These are phyloP conservation scores for Sarcocystis neurona DNA, from an alignment of 169 alveolate genomes.

Conservation along the genomic window DNA sequence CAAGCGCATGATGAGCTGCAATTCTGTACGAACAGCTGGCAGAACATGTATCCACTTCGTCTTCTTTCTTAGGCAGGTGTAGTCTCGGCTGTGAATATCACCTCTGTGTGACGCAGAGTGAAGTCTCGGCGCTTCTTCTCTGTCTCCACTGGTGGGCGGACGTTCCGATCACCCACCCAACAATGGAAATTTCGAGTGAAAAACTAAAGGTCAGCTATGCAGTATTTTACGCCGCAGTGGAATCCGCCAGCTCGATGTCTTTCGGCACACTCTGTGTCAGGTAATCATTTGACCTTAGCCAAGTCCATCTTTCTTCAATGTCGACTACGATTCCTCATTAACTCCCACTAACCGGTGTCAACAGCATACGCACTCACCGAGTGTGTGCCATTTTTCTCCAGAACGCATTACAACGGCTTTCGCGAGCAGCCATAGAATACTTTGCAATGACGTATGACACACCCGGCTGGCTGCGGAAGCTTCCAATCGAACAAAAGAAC, in stretches of 20 bases:
- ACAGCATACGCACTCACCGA: too few species aligned
- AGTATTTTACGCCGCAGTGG: neutral
- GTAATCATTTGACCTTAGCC: neutral
- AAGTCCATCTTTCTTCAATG: too few species aligned
- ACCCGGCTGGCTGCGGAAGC: constrained; percentile 15
- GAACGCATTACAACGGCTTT: constrained; percentile 31
- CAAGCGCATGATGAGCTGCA: too few species aligned
- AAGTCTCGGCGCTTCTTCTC: neutral
- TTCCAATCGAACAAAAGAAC: constrained; percentile 65
- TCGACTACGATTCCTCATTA: too few species aligned
- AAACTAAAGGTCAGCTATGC: neutral
- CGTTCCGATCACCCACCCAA: neutral
- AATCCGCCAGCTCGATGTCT: neutral
- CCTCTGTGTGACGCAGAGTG: neutral
- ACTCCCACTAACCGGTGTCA: too few species aligned
- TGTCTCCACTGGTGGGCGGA: constrained; percentile 48
- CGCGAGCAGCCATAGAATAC: constrained; percentile 7
- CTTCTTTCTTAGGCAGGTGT: too few species aligned
- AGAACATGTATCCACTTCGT: too few species aligned
- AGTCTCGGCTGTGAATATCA: neutral
- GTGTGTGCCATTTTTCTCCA: neutral
- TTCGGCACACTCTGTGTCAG: neutral
- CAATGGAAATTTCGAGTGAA: neutral
- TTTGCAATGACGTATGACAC: neutral
- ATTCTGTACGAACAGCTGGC: too few species aligned